phyloP scores from a whole-genome alignment of 495 filamentous ascomycete genomes.

The Copromyces sp. region DNA sequence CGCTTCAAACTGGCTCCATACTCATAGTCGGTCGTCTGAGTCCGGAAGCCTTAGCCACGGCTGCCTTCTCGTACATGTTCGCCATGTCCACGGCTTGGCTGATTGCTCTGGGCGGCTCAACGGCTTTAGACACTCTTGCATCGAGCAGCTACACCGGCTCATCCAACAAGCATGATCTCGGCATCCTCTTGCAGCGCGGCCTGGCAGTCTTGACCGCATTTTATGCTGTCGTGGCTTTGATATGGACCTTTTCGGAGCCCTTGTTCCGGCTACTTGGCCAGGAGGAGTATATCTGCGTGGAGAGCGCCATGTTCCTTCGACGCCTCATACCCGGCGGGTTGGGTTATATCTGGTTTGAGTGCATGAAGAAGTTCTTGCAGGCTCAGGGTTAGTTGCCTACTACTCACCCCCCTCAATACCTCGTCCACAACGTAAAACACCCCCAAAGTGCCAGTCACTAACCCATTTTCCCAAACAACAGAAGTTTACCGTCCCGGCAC shows the following conservation, averaged over 20 bases:
- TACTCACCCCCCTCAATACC: background rate
- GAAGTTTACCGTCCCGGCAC: slow-evolving; percentile 83
- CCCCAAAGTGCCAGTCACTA: background rate
- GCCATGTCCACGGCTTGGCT: slow-evolving; percentile 88
- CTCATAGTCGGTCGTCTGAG: slow-evolving; percentile 70
- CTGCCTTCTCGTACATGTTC: slow-evolving; percentile 88
- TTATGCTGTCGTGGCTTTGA: slow-evolving; percentile 62
- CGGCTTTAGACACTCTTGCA: slow-evolving; percentile 78
- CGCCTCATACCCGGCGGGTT: slow-evolving; percentile 76
- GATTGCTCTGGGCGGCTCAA: slow-evolving; percentile 85
- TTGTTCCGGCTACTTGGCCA: slow-evolving; percentile 72
- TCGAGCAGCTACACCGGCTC: slow-evolving; percentile 83
- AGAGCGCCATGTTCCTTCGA: slow-evolving; percentile 66
- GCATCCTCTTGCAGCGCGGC: slow-evolving; percentile 69
- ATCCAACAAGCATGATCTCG: slow-evolving; percentile 70
- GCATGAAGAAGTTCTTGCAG: slow-evolving; percentile 86
- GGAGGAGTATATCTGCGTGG: slow-evolving; percentile 62
- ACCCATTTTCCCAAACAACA: slow-evolving; percentile 14
- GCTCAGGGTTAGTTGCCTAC: slow-evolving; percentile 54
- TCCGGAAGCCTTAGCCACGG: slow-evolving; percentile 70
- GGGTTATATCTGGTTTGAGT: slow-evolving; percentile 87
- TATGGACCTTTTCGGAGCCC: slow-evolving; percentile 72
- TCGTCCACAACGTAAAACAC: background rate
- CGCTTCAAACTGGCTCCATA: slow-evolving; percentile 75
- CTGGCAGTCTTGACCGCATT: slow-evolving; percentile 65